These are phyloP conservation scores for Caloboletus inedulis DNA, from an alignment of 1,284 basidiomycete species.

Conservation along the genomic window DNA sequence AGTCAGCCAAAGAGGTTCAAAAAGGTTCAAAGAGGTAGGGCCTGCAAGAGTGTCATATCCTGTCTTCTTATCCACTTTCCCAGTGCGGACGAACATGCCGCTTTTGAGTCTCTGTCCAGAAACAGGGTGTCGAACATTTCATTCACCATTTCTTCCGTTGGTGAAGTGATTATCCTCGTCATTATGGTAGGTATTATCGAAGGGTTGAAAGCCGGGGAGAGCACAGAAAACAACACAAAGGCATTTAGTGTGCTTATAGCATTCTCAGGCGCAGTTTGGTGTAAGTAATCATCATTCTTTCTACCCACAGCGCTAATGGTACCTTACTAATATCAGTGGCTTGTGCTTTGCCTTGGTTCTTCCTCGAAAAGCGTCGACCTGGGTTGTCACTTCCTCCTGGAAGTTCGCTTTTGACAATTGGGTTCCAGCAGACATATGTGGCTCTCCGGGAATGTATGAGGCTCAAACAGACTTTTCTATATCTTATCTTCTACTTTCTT, in stretches of 20 bases:
- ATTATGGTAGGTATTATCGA: constrained; percentile 78
- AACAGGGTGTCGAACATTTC: constrained; percentile 81
- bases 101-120: constrained; percentile 63
- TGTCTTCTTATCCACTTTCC: constrained; percentile 1
- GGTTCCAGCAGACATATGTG: constrained; percentile 66
- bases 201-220: constrained; percentile 59
- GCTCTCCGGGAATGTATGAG: constrained; percentile 65
- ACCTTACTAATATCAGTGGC: constrained; percentile 42
- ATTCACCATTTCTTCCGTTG: constrained; percentile 69
- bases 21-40: constrained; percentile 47
- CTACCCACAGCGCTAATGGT: not conserved
- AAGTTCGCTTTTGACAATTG: constrained; percentile 64
- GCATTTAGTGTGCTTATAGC: constrained; percentile 75
- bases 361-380: constrained; percentile 65
- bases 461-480: constrained; percentile 74
- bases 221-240: constrained; percentile 72
- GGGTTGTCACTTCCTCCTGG: constrained; percentile 63
- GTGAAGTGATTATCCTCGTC: constrained; percentile 69
- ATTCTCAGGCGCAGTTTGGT: constrained; percentile 73
- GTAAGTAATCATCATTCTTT: constrained; percentile 42
- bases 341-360: constrained; percentile 76
- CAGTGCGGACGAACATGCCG: constrained; percentile 57
- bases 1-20: constrained; percentile 42
- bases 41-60: not conserved
- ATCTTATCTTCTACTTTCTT: constrained; percentile 73